phyloP scores from a whole-genome alignment of 352 stramenopile genomes.

The Pythium aquatile region DNA sequence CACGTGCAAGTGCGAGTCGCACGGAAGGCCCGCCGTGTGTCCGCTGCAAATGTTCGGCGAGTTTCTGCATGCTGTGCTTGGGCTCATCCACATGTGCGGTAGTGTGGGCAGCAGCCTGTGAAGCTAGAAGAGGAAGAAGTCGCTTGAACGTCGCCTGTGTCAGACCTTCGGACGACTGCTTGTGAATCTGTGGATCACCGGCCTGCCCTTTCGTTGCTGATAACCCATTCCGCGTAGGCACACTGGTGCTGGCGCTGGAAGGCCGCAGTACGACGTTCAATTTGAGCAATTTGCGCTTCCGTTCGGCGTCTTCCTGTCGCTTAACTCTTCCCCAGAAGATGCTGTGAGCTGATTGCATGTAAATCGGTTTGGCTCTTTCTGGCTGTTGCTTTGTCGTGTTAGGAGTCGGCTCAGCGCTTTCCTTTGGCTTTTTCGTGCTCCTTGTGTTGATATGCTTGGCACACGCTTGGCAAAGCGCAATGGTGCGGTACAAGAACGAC shows the following conservation, averaged over 20 bases:
- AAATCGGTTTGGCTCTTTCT: slow-evolving; percentile 16
- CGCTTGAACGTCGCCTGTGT: slow-evolving; percentile 8
- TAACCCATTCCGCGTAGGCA: neutral
- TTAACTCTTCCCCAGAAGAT: slow-evolving; percentile 43
- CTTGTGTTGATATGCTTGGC: slow-evolving; percentile 16
- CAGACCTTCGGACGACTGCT: slow-evolving; percentile 1
- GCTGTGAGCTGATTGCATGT: slow-evolving; percentile 32
- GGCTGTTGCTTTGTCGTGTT: slow-evolving; percentile 1
- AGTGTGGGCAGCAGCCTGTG: neutral
- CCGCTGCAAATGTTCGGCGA: slow-evolving; percentile 40
- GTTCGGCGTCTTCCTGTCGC: slow-evolving; percentile 19
- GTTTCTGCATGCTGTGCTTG: slow-evolving; percentile 32
- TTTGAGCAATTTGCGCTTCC: slow-evolving; percentile 22
- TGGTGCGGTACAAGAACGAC: slow-evolving; percentile 22
- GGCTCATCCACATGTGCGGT: neutral
- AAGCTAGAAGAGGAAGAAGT: slow-evolving; percentile 9
- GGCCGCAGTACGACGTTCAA: neutral
- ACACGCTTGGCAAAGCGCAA: slow-evolving; percentile 21
- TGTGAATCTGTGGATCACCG: neutral
- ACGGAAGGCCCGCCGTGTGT: slow-evolving; percentile 47
- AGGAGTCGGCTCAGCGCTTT: neutral
- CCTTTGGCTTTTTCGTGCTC: slow-evolving; percentile 7
- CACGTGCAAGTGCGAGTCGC: slow-evolving; percentile 49
- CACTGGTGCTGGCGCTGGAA: neutral
- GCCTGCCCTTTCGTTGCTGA: neutral